These are phyloP conservation scores for Allium cepa DNA, from an alignment of 106 monocot species.

Conservation along the genomic window DNA sequence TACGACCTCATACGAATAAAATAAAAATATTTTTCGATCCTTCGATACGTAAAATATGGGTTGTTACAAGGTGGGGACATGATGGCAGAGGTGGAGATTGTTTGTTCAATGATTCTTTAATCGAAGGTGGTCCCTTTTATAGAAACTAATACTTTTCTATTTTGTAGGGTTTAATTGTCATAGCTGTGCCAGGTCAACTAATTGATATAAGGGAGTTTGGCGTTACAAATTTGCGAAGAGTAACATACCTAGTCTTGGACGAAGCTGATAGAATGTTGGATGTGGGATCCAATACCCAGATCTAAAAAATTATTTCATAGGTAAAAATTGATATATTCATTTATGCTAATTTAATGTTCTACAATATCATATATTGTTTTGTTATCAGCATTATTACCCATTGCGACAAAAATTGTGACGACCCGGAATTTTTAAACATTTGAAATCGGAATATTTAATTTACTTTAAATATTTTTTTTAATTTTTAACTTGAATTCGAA, in stretches of 20 bases:
- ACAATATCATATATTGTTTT: no score
- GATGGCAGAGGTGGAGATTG: conserved; percentile 96
- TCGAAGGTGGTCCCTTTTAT: conserved; percentile 67
- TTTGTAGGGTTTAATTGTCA: conserved; percentile 83
- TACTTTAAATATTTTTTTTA: no score
- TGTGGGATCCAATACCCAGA: conserved; percentile 98
- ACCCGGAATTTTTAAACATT: no score
- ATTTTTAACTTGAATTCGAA: no score
- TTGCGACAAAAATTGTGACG: no score
- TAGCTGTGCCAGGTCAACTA: conserved; percentile 88
- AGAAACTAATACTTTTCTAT: conserved; percentile 6
- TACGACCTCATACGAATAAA: no score
- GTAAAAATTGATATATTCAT: conserved; percentile 14
- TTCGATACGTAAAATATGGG: no score
- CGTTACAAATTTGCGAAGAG: conserved; percentile 74
- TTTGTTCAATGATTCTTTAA: conserved; percentile 31
- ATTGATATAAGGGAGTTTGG: conserved; percentile 95
- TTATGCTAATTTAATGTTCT: no score
- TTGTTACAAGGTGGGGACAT: conserved; percentile 34
- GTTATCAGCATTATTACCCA: no score
- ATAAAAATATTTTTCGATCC: no score
- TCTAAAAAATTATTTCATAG: conserved; percentile 83
- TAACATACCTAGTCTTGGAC: conserved; percentile 93
- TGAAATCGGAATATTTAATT: no score
- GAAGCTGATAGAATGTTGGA: conserved; percentile 99